Evolutionary conservation across 1,284 basidiomycete species (phyloP), one percentile per base, ranked within the genome.

Genomic region (Tylopilus orsonianus): DNA sequence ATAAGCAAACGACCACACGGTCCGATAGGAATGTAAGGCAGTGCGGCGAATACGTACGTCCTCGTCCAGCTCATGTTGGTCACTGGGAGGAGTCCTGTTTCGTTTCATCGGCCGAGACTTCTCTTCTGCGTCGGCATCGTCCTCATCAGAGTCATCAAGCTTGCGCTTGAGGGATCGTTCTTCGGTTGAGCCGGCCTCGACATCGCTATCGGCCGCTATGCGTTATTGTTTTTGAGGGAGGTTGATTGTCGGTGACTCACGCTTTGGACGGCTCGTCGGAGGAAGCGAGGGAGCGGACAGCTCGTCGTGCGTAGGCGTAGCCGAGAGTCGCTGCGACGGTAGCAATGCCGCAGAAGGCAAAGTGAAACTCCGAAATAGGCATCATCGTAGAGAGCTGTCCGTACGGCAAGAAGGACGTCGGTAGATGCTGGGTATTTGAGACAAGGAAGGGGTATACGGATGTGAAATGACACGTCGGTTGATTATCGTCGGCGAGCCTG

Each of bases 291-390:
- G 59, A 49, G 10, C 59, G 49, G 41, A 59, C 64, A 24, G 69
- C 61, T 44, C 70, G 73, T 41, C 77, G 73, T 20, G 73, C 66
- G 53, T 70, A 79, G 3, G 77, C 75, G 52, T 80, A 81, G 43
- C 80, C 77, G 18, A 81, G 72, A 14, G 77, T 78, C 13, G 79
- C 80, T 48, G 79, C 79, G 55, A 80, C 71, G 13, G 78, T 79
- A 16, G 80, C 79, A 50, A 81, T 69, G 52, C 79, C 75, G 44
- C 72, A 77, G 46, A 77, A 72, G 20, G 79, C 73, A 49, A 79
- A 69, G 58, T 75, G 79, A 54, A 78, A 49, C 24, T 66, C 64
- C 7, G 64, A 61, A 3, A 69, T 56, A 44, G 64, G 64, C n/a
- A 69, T 24, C 59, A 66, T 65, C 0, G 30, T 24, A 3, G 49